Base-by-base conservation (phyloP, 2,329 filamentous ascomycete genomes). In the Aspergillus fructus region DNA sequence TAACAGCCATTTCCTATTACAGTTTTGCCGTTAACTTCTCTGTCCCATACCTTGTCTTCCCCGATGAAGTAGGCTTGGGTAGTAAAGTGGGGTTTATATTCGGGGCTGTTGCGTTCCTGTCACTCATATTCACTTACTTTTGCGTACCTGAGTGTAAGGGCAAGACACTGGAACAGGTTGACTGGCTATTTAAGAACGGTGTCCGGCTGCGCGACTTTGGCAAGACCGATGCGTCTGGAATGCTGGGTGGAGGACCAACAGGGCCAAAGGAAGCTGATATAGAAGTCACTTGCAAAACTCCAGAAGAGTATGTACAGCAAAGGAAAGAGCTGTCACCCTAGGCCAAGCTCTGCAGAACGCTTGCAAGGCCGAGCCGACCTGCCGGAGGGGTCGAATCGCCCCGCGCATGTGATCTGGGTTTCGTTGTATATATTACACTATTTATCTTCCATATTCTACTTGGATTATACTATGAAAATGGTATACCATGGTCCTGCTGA, bases 31-130 rank as follows among this genome's bases (percentile, higher is more conserved):
- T 74, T 40, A 59, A 59, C 5, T 78, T 77, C 57, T 71, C 70
- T 0, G 62, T 73, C 11, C 73, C 75, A 0, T 77, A 78, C 34
- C 67, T 78, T 0, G 61, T 76, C n/a, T 66, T 75, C 30, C 58
- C 63, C 1, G 63, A 64, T 2, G 76, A 77, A 45, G 76, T 73
- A 5, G 64, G 63, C 13, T 65, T 78, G 1, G 71, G 67, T 0
- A 66, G 65, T 17, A 74, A 72, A 40, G 67, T 55, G 12, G 53
- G 53, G 7, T 55, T 55, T n/a, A 55, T 55, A 8, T 55, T 55
- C 17, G 53, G 53, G 2, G 37, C 45, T 12, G n/a, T 55, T 4
- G 17, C 27, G 6, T 27, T 55, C 12, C 13, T 41, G 3, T 77
- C 64, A 2, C 46, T 65, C 15, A 27, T 65, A 8, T 71, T 66